Conservation (phyloP, 768 basidiomycete species). For the Mycena galericulata region DNA sequence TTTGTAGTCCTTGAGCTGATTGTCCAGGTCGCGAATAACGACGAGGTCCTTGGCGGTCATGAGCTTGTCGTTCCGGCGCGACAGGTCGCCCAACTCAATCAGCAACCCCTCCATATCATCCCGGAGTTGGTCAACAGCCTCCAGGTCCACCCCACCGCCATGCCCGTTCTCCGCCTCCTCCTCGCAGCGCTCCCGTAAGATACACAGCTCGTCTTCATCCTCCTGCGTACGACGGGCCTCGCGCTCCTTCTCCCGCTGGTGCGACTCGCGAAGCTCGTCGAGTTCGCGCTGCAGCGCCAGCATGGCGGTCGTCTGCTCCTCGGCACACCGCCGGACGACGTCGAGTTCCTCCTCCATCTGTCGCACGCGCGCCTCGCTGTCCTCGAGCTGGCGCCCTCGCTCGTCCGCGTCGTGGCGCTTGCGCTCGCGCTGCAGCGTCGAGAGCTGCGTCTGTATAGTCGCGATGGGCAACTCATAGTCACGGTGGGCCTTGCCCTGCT, state of each 20-base stretch:
- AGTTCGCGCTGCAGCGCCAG: conserved; percentile 82
- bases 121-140: conserved; percentile 82
- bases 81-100: conserved; percentile 82
- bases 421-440: conserved; percentile 78
- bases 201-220: conserved; percentile 79
- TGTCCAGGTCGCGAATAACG: conserved; percentile 83
- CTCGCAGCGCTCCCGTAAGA: conserved; percentile 75
- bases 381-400: conserved; percentile 61
- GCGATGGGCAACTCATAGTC: conserved; percentile 96
- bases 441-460: conserved; percentile 86
- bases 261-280: conserved; percentile 73
- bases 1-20: conserved; percentile 90
- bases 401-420: conserved; percentile 69
- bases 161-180: conserved; percentile 60
- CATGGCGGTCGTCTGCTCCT: conserved; percentile 78
- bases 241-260: conserved; percentile 69
- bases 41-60: conserved; percentile 85
- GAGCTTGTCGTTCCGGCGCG: conserved; percentile 89
- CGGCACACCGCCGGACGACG: conserved; percentile 77
- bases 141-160: conserved; percentile 67
- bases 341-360: conserved; percentile 85
- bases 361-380: conserved; percentile 68
- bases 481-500: conserved; percentile 77
- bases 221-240: conserved; percentile 69
- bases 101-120: conserved; percentile 87